Evolutionary conservation across 1,284 basidiomycete species (phyloP).

Genomic region (Ceratobasidium sp.): DNA sequence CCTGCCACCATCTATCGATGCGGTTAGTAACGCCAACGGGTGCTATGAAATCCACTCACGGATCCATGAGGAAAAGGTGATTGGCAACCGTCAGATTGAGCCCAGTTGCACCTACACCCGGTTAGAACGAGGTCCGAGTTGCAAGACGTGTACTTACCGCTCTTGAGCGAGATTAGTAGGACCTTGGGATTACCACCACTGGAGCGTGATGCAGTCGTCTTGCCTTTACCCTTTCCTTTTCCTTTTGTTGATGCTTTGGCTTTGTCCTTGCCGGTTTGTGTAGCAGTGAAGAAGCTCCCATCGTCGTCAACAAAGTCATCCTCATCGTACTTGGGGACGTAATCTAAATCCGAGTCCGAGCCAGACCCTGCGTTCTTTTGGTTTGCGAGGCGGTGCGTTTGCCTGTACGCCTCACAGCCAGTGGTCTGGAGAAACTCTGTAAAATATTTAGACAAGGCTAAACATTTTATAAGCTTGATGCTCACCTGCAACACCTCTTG

Average conservation of each 20-base stretch:
- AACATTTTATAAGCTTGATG: neutral
- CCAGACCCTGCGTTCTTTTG: neutral
- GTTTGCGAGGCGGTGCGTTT: slow-evolving; percentile 25
- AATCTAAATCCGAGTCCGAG: slow-evolving; percentile 47
- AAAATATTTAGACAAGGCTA: neutral
- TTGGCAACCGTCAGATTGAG: slow-evolving; percentile 89
- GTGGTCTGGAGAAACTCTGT: slow-evolving; percentile 44
- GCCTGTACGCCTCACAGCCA: slow-evolving; percentile 48
- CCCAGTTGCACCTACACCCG: slow-evolving; percentile 66
- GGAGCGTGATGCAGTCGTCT: slow-evolving; percentile 41
- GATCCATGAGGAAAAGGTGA: slow-evolving; percentile 91
- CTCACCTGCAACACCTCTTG: slow-evolving; percentile 69
- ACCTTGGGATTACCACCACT: slow-evolving; percentile 66
- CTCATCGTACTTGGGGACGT: slow-evolving; percentile 50
- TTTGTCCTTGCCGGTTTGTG: slow-evolving; percentile 47
- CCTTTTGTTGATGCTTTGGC: slow-evolving; percentile 49
- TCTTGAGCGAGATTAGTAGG: slow-evolving; percentile 86
- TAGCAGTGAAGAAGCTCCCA: slow-evolving; percentile 49
- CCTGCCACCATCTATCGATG: slow-evolving; percentile 48
- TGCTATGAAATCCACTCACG: slow-evolving; percentile 46
- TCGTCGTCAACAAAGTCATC: slow-evolving; percentile 56
- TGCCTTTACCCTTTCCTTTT: slow-evolving; percentile 53
- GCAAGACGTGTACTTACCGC: slow-evolving; percentile 42
- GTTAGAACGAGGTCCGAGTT: slow-evolving; percentile 50
- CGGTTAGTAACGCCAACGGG: neutral